Evolutionary conservation across 345 rosid species (phyloP).

Genomic region (Boechera retrofracta): DNA sequence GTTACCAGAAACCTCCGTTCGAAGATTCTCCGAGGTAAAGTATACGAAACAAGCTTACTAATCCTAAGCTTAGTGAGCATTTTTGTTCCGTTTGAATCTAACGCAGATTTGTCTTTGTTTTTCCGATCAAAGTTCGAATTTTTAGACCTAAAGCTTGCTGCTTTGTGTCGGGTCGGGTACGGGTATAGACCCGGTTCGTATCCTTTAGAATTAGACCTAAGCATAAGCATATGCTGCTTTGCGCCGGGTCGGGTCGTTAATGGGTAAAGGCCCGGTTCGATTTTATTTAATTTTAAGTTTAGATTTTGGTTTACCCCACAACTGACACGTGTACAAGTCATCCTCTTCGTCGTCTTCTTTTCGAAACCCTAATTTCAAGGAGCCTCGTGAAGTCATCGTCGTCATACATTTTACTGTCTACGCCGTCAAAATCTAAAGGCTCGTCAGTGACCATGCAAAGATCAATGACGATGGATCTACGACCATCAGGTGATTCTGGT

Average conservation of each 20-base stretch:
- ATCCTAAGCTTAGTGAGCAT: constrained; percentile 31
- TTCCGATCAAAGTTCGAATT: constrained; percentile 18
- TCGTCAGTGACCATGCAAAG: constrained; percentile 18
- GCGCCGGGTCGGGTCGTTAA: neutral
- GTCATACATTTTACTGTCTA: constrained; percentile 6
- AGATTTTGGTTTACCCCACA: neutral
- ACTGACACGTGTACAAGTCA: constrained; percentile 35
- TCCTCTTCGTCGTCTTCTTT: constrained; percentile 16
- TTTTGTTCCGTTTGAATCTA: constrained; percentile 16
- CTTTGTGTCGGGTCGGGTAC: constrained; percentile 4
- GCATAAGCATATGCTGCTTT: neutral
- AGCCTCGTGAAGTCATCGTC: constrained; percentile 16
- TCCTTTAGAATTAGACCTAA: neutral
- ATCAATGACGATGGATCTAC: constrained; percentile 17
- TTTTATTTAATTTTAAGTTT: neutral
- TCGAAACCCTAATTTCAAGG: constrained; percentile 10
- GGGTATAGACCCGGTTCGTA: constrained; percentile 1
- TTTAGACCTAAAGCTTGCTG: constrained; percentile 28
- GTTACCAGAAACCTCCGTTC: constrained; percentile 27
- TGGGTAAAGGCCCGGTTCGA: neutral
- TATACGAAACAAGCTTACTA: constrained; percentile 31
- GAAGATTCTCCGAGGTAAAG: constrained; percentile 26
- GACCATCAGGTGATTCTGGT: constrained; percentile 61
- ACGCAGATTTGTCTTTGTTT: constrained; percentile 10
- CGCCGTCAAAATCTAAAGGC: constrained; percentile 21